phyloP scores from a whole-genome alignment of 2,329 filamentous ascomycete species.

The Tolypocladium amazonense region DNA sequence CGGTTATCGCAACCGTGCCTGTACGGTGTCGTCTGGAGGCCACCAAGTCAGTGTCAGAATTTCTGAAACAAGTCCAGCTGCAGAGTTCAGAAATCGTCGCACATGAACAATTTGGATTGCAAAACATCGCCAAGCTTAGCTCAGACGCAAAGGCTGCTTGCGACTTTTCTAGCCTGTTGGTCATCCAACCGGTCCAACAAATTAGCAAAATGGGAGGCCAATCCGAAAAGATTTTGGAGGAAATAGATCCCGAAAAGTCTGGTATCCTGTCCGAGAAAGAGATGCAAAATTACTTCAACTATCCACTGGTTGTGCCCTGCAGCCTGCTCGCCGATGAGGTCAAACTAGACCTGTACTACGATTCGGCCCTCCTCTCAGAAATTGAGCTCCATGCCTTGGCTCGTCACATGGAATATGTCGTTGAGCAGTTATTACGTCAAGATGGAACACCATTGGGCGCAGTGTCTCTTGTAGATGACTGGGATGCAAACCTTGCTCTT shows the following conservation, averaged over 20 bases:
- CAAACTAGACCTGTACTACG: conserved; percentile 3
- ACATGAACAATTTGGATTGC: background rate
- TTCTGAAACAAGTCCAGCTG: background rate
- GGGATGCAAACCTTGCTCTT: background rate
- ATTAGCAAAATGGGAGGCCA: background rate
- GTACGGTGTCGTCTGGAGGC: background rate
- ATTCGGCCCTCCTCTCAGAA: background rate
- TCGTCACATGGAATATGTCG: conserved; percentile 1
- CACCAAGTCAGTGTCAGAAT: background rate
- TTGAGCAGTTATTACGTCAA: background rate
- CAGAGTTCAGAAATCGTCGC: background rate
- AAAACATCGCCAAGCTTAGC: background rate
- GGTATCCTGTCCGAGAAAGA: background rate
- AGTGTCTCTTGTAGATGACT: background rate
- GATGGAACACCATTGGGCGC: background rate
- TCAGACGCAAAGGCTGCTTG: background rate
- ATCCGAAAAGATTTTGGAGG: conserved; percentile 8
- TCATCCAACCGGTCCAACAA: background rate
- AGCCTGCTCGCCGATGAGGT: background rate
- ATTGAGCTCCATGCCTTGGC: conserved; percentile 1
- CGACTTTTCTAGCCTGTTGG: background rate
- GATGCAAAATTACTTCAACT: conserved; percentile 7
- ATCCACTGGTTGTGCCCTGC: conserved; percentile 4
- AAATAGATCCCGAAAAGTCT: background rate
- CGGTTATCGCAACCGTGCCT: background rate